phyloP scores from a whole-genome alignment of 2,329 filamentous ascomycete species.

The Alternaria triticimaculans region DNA sequence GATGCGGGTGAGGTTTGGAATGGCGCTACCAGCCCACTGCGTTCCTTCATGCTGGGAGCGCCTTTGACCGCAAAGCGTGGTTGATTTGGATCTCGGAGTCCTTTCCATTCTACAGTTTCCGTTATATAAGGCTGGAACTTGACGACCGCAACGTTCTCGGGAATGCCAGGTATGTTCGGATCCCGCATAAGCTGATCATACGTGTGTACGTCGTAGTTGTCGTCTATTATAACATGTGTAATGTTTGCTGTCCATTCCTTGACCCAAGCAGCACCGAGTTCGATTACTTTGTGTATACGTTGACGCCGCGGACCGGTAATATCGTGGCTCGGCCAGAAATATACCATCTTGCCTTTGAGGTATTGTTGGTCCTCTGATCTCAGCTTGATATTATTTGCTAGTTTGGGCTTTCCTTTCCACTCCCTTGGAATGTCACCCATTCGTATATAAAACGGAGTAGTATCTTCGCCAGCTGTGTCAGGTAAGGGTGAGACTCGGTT shows the following conservation, averaged over 20 bases:
- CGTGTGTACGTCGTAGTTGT: slow-evolving; percentile 67
- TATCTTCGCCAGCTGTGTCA: slow-evolving; percentile 16
- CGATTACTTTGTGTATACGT: slow-evolving; percentile 74
- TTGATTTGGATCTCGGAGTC: slow-evolving; percentile 60
- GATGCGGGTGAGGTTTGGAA: slow-evolving; percentile 17
- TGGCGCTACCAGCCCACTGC: background rate
- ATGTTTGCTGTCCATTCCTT: slow-evolving; percentile 62
- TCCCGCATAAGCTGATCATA: slow-evolving; percentile 69
- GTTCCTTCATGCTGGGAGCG: slow-evolving; percentile 40
- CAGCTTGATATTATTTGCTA: slow-evolving; percentile 39
- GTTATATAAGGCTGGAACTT: slow-evolving; percentile 53
- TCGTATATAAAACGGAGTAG: slow-evolving; percentile 36
- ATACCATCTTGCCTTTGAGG: slow-evolving; percentile 43
- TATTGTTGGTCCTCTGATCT: slow-evolving; percentile 42
- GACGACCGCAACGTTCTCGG: slow-evolving; percentile 56
- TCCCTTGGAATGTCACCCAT: slow-evolving; percentile 28
- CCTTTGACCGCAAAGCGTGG: slow-evolving; percentile 66
- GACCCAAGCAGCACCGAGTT: slow-evolving; percentile 72
- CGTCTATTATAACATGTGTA: slow-evolving; percentile 83
- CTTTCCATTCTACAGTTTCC: slow-evolving; percentile 52
- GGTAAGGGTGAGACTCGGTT: slow-evolving; percentile 35
- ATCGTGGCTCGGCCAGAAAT: slow-evolving; percentile 84
- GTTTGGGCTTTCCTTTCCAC: slow-evolving; percentile 35
- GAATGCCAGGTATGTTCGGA: slow-evolving; percentile 51
- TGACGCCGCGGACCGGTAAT: slow-evolving; percentile 69